These are phyloP conservation scores for Dryadomyces quercus-mongolicae DNA, from an alignment of 2,329 filamentous ascomycete genomes.

Conservation along the genomic window DNA sequence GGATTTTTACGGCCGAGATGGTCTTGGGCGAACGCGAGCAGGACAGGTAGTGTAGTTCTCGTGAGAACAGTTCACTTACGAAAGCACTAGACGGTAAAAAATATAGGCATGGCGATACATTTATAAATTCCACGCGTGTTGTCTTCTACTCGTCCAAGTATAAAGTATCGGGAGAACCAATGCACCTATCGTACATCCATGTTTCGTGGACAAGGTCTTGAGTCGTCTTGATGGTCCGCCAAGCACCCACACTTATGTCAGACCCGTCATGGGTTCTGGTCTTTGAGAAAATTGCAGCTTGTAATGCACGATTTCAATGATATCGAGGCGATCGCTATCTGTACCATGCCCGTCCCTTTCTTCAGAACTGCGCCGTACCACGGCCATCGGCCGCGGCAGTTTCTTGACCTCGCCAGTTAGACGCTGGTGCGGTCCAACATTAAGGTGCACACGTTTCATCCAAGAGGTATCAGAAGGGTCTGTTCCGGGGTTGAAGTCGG, in stretches of 20 bases:
- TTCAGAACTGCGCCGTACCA: constrained; percentile 46
- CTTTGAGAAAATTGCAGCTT: constrained; percentile 76
- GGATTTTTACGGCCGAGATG: constrained; percentile 95
- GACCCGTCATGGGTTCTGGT: constrained; percentile 60
- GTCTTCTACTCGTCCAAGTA: neutral
- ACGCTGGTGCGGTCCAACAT: constrained; percentile 78
- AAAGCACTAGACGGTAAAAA: no score
- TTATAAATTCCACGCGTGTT: neutral
- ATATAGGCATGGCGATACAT: neutral
- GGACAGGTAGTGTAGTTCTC: constrained; percentile 1
- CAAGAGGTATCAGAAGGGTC: constrained; percentile 45
- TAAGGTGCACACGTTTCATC: constrained; percentile 86
- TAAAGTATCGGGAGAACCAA: no score
- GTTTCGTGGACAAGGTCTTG: no score
- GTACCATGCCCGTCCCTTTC: constrained; percentile 16
- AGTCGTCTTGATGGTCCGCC: neutral
- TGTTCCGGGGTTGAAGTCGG: constrained; percentile 44
- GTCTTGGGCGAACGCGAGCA: constrained; percentile 66
- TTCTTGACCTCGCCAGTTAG: constrained; percentile 87
- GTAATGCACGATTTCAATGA: constrained; percentile 76
- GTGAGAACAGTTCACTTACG: no score
- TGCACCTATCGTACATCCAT: no score
- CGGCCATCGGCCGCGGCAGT: constrained; percentile 61
- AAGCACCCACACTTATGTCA: constrained; percentile 2
- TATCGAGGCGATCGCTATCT: constrained; percentile 49